These are phyloP conservation scores for Akanthomyces dipterigenus DNA, from an alignment of 2,329 filamentous ascomycete genomes.

Conservation along the genomic window DNA sequence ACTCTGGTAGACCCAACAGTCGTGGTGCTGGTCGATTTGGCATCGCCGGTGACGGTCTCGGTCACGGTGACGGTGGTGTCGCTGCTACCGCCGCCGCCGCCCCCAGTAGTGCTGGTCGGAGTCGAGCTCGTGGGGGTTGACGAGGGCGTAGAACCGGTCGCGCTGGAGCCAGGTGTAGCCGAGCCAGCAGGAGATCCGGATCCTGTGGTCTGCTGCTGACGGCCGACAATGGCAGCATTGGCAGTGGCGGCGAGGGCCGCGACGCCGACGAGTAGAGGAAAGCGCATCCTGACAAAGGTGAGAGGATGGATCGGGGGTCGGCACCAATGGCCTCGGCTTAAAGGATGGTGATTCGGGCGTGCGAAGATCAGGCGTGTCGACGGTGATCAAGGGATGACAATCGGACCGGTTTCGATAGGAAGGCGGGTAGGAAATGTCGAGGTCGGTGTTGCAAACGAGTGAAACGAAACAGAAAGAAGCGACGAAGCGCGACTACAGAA, in stretches of 20 bases:
- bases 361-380: neutral
- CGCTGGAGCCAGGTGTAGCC: neutral
- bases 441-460: neutral
- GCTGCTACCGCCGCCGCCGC: neutral
- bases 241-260: constrained; percentile 17
- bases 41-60: constrained; percentile 23
- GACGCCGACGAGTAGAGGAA: constrained; percentile 16
- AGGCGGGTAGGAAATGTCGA: neutral
- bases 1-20: constrained; percentile 15
- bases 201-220: constrained; percentile 7
- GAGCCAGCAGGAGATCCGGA: neutral
- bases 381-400: neutral
- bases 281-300: neutral
- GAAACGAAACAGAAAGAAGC: neutral
- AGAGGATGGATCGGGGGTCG: neutral
- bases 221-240: constrained; percentile 14
- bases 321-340: constrained; percentile 1
- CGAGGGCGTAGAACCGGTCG: neutral
- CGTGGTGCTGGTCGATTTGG: constrained; percentile 5
- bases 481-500: neutral
- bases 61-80: constrained; percentile 26
- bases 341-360: neutral
- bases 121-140: neutral
- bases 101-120: neutral
- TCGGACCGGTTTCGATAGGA: neutral